These are phyloP conservation scores for Aspergillus sp. DNA, from an alignment of 2,329 filamentous ascomycete species.

Conservation along the genomic window DNA sequence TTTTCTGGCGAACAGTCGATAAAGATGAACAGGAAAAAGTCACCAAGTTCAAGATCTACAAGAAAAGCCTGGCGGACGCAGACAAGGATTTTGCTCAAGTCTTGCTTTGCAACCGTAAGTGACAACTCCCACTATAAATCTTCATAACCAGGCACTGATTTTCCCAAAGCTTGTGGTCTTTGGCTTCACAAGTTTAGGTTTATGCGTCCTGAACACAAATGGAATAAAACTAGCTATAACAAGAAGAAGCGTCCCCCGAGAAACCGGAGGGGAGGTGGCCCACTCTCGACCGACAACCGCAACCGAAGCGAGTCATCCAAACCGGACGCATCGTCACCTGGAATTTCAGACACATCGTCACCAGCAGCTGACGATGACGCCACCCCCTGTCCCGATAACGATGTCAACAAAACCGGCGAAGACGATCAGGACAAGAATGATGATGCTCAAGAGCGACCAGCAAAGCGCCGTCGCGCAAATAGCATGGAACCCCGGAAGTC, in stretches of 20 bases:
- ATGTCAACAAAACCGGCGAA: conserved; percentile 9
- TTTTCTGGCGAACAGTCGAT: conserved; percentile 69
- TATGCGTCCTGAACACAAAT: conserved; percentile 80
- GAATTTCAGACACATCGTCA: conserved; percentile 38
- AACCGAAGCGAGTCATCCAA: conserved; percentile 29
- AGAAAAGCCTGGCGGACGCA: conserved; percentile 67
- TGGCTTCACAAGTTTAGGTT: conserved; percentile 88
- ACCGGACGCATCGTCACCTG: conserved; percentile 40
- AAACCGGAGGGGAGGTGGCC: conserved; percentile 34
- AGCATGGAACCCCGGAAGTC: conserved; percentile 47
- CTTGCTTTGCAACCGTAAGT: conserved; percentile 83
- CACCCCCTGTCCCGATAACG: conserved; percentile 35
- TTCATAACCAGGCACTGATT: conserved; percentile 8
- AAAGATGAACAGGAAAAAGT: conserved; percentile 63
- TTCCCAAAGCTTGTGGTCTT: conserved; percentile 71
- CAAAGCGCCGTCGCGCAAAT: conserved; percentile 47
- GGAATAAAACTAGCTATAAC: conserved; percentile 63
- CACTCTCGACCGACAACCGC: conserved; percentile 33
- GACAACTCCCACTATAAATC: background rate
- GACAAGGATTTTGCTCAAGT: conserved; percentile 72
- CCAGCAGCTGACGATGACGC: conserved; percentile 35
- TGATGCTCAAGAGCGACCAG: conserved; percentile 31
- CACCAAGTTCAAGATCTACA: conserved; percentile 69
- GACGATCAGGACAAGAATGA: conserved; percentile 33
- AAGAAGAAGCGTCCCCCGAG: conserved; percentile 42